Evolutionary conservation across 148 eudicot genomes (phyloP), one percentile per base, ranked within the genome.

Genomic region (Rhododendron henanense): DNA sequence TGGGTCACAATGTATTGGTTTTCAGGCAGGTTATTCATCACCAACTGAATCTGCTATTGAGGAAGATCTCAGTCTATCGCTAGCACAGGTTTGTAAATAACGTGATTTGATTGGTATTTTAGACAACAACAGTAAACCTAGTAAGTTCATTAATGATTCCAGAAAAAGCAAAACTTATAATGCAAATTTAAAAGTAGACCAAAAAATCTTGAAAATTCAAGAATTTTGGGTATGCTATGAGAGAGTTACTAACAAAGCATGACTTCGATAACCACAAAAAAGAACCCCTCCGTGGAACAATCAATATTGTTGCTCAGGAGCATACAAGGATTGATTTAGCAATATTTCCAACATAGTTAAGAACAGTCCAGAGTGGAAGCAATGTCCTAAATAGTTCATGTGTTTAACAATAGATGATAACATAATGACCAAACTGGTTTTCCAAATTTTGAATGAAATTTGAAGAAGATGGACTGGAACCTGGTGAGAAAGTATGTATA

Each of bases 11-110:
- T 75, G 69, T 85, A 35, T 67, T 85, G 73, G 16, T 53, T 87
- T 88, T 84, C 93, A 96, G 98, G 94, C 89, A 85, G 98, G 98
- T 48, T 96, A 90, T 73, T 94, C 98, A 78, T 96, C 98, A 39
- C 98, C 98, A 10, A 93, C 93, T 67, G 94, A 96, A 77, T 87
- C 94, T 81, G 95, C 93, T 63, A 93, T 96, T 84, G 91, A 88
- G 71, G 88, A 93, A 55, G 98, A 96, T 89, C 91, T 96, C 50
- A 90, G 90, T 85, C 91, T 96, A 14, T 90, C 98, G 21, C 86
- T 94, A 59, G 92, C 98, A 31, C 90, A 96, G 98, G 98, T 96
- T 13, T 0, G 79, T 75, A 16, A n/a, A n/a, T n/a, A 39, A 13
- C 75, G 13, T 69, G 47, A 18, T 37, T 75, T 75, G 45, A 75